Percentiles rank a stretch among this genome's conserved stretches.
phyloP scores from a whole-genome alignment of 106 monocot species.

The Dendrobium catenatum region DNA sequence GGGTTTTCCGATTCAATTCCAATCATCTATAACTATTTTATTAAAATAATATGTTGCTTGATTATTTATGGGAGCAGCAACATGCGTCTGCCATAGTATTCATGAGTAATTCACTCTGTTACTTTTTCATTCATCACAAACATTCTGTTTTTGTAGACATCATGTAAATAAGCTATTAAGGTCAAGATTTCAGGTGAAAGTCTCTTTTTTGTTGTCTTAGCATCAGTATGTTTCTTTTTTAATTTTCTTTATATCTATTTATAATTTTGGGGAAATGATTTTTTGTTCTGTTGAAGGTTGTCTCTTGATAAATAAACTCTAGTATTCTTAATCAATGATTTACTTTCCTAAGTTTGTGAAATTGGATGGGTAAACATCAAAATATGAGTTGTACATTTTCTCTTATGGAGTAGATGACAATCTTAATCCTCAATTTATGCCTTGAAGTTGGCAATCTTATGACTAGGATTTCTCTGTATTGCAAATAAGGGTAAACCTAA shows the following conservation, averaged over 20 bases:
- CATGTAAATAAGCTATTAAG: neutral
- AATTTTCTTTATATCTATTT: neutral
- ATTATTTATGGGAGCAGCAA: neutral
- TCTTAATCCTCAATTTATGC: neutral
- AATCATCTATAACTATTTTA: neutral
- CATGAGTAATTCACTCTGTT: neutral
- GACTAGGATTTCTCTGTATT: neutral
- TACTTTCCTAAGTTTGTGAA: neutral
- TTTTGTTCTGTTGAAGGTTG: neutral
- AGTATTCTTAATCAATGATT: neutral
- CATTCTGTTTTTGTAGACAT: neutral
- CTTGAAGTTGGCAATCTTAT: neutral
- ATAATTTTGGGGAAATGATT: neutral
- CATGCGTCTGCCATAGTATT: neutral
- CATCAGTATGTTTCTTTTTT: neutral
- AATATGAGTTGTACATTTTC: neutral
- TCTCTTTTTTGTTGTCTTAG: neutral
- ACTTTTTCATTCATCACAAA: neutral
- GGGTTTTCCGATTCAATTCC: neutral
- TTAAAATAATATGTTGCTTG: neutral
- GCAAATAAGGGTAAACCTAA: neutral
- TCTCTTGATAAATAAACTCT: neutral
- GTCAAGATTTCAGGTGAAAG: neutral
- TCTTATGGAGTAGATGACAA: neutral
- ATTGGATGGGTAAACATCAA: neutral